Conservation (phyloP, 1,139 yeast species). For the Yamadazyma membranifaciens region DNA sequence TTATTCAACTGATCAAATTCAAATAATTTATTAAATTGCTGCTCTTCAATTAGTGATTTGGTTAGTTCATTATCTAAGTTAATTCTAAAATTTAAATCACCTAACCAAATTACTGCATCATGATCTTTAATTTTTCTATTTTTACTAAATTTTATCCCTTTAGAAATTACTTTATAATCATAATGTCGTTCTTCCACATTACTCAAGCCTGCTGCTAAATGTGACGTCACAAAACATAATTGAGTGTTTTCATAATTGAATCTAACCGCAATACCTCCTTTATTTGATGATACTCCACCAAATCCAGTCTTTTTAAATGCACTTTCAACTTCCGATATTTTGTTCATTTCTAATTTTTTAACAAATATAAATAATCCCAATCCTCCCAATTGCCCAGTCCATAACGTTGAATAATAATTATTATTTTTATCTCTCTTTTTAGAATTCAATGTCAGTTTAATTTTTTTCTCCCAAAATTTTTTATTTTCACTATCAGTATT, state of each 20-base stretch:
- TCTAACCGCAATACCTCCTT: conserved; percentile 89
- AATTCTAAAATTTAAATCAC: conserved; percentile 89
- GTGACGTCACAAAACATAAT: conserved; percentile 81
- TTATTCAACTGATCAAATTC: conserved; percentile 73
- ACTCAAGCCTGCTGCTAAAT: conserved; percentile 84
- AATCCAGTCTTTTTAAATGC: conserved; percentile 87
- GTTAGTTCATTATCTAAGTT: conserved; percentile 68
- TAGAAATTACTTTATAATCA: conserved; percentile 70
- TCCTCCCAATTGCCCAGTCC: conserved; percentile 93
- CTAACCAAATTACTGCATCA: conserved; percentile 87
- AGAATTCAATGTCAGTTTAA: conserved; percentile 55
- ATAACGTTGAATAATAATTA: conserved; percentile 60
- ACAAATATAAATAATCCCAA: conserved; percentile 76
- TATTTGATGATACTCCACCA: conserved; percentile 93
- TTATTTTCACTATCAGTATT: conserved; percentile 74
- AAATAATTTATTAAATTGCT: conserved; percentile 55
- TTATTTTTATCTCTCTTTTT: conserved; percentile 34
- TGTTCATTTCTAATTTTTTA: conserved; percentile 45
- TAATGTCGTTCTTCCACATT: conserved; percentile 79
- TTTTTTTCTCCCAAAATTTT: conserved; percentile 74
- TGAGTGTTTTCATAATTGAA: conserved; percentile 73
- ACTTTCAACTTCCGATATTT: conserved; percentile 69
- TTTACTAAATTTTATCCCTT: conserved; percentile 51
- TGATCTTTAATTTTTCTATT: conserved; percentile 62
- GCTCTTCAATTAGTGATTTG: conserved; percentile 48